phyloP scores from a whole-genome alignment of 345 rosid species.

The Dimocarpus longan region DNA sequence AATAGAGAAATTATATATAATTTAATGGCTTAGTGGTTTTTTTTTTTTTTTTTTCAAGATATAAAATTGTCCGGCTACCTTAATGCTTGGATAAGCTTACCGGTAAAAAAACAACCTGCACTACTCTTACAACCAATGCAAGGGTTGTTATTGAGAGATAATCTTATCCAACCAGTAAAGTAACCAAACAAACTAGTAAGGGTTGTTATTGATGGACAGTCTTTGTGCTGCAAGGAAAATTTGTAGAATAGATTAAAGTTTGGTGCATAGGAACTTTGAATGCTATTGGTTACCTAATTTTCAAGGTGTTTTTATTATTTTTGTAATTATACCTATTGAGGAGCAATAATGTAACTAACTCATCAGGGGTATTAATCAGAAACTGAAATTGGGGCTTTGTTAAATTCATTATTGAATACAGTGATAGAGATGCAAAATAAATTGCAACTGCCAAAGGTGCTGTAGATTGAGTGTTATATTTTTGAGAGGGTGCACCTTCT shows the following conservation, averaged over 20 bases:
- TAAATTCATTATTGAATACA: neutral
- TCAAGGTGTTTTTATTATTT: too few relatives aligned
- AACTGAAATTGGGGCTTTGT: neutral
- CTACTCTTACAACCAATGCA: too few relatives aligned
- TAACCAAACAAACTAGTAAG: too few relatives aligned
- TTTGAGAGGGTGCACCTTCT: neutral
- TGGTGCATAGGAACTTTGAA: neutral
- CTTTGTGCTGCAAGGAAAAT: neutral
- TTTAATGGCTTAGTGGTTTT: neutral
- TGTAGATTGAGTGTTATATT: neutral
- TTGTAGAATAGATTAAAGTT: too few relatives aligned
- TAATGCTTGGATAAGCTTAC: too few relatives aligned
- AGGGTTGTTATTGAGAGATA: too few relatives aligned
- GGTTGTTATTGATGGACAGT: neutral
- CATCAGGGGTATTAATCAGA: neutral
- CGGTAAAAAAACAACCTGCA: too few relatives aligned
- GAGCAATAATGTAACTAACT: neutral
- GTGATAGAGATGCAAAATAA: neutral
- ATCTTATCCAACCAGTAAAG: too few relatives aligned
- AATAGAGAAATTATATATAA: neutral
- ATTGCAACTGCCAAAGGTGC: neutral
- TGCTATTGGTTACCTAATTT: too few relatives aligned
- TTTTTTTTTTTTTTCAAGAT: too few relatives aligned
- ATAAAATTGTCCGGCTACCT: too few relatives aligned
- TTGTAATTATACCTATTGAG: neutral